Base-by-base conservation (phyloP, 1,139 yeast species). In the Blastobotrys illinoisensis region DNA sequence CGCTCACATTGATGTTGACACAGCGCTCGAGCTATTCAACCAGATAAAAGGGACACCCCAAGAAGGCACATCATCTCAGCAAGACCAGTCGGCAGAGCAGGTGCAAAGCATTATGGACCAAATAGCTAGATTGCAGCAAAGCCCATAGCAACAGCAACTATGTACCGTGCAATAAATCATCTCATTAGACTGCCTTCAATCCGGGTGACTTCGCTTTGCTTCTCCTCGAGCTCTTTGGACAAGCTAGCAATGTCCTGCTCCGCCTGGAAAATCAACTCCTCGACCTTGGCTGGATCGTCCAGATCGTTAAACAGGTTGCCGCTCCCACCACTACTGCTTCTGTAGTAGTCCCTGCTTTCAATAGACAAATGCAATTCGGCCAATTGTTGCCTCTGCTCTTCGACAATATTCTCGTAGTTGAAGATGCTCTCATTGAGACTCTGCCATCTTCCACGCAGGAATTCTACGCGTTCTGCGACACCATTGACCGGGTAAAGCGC, bases 1-100 rank as follows among this genome's bases (percentile, higher is more conserved):
- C 65, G 79, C 86, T 4, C 80, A 80, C 54, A 77, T 88, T 19
- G 83, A 84, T 6, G 74, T 83, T 3, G 81, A 81, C 46, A 84
- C 81, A 40, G 93, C 91, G 0, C 78, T 84, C 9, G 82, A 83
- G 57, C 67, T 77, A 58, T 56, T 71, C 50, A 60, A 58, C 68
- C 56, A 63, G 64, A 54, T 58, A 58, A n/a, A n/a, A n/a, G n/a
- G n/a, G n/a, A n/a, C n/a, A n/a, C n/a, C n/a, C n/a, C n/a, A n/a
- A n/a, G n/a, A n/a, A n/a, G n/a, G n/a, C n/a, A n/a, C n/a, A n/a
- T n/a, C 52, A 47, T 50, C 48, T 11, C 46, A 18, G 13, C 47
- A 32, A 7, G 53, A 48, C 23, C 58, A 52, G 47, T 49, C 61
- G 19, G 52, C 63, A 1, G 62, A 60, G 54, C 67, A 66, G 44